These are phyloP conservation scores for Vitis hybrid DNA, from an alignment of 177 flowering plant genomes.

Conservation along the genomic window DNA sequence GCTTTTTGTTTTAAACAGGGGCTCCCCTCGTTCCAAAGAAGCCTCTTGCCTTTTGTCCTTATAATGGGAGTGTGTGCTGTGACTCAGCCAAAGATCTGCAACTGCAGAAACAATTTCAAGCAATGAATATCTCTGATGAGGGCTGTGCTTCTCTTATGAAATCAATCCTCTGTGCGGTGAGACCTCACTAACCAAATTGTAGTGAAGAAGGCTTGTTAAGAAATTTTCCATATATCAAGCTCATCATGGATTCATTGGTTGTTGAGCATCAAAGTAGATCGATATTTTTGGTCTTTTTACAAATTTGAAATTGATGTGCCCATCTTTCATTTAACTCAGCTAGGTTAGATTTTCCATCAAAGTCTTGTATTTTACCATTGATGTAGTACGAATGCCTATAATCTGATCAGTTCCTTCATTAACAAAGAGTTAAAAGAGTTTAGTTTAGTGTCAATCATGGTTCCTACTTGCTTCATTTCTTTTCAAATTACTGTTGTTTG, in stretches of 20 bases:
- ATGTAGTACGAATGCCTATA: no score
- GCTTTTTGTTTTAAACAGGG: constrained; percentile 5
- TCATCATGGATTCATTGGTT: no score
- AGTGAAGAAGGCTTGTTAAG: no score
- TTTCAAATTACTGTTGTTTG: no score
- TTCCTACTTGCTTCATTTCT: no score
- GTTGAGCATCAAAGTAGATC: no score
- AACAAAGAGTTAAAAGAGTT: no score
- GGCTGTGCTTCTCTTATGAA: constrained; percentile 51
- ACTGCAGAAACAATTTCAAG: constrained; percentile 41
- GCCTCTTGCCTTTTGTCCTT: constrained; percentile 55
- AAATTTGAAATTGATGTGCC: not conserved
- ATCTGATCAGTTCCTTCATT: no score
- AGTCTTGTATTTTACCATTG: no score
- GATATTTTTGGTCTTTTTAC: not conserved
- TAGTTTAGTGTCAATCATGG: no score
- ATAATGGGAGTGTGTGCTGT: constrained; percentile 55
- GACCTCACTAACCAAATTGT: not conserved
- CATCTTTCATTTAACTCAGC: not conserved
- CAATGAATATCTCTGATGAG: constrained; percentile 54
- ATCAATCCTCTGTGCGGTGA: constrained; percentile 62
- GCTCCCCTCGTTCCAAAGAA: constrained; percentile 41
- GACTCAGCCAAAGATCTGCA: constrained; percentile 37
- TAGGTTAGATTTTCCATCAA: no score
- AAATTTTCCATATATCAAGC: no score